Conservation (phyloP, 495 filamentous ascomycete species). For the Halenospora varia region DNA sequence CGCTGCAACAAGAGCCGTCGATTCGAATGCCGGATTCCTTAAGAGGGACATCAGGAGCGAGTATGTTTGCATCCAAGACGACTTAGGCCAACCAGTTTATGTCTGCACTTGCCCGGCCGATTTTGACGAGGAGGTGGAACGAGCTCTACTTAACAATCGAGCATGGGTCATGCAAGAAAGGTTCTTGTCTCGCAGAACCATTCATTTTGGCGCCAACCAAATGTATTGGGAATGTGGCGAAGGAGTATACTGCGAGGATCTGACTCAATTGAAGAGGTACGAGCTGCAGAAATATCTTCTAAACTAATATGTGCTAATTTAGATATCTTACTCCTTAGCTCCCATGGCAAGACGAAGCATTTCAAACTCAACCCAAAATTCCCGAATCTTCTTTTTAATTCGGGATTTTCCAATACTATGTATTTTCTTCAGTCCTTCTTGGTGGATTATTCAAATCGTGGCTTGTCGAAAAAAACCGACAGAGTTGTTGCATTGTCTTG, state of each 20-base stretch:
- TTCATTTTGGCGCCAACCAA: conserved; percentile 28
- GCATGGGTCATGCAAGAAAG: conserved; percentile 36
- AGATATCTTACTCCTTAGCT: too few relatives aligned
- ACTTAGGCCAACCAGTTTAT: neutral
- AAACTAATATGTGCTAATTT: too few relatives aligned
- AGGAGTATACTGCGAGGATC: neutral
- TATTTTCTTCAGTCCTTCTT: neutral
- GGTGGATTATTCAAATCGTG: neutral
- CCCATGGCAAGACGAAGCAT: too few relatives aligned
- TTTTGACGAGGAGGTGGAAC: neutral
- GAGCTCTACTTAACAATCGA: conserved; percentile 23
- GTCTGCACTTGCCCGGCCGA: neutral
- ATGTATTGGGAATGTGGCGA: conserved; percentile 29
- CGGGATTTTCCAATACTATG: neutral
- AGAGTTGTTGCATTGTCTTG: neutral
- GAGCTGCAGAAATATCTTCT: too few relatives aligned
- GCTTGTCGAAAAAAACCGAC: neutral
- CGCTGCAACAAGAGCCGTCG: neutral
- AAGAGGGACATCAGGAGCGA: neutral
- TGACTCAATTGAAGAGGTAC: neutral
- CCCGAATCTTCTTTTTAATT: neutral
- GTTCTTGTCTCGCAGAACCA: conserved; percentile 21
- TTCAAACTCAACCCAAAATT: neutral
- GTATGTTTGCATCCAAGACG: neutral
- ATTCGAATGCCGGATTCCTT: neutral